Percentiles rank a stretch among this genome's conserved stretches.
These are phyloP conservation scores for Neospora caninum DNA, from an alignment of 169 alveolate species.

Conservation along the genomic window DNA sequence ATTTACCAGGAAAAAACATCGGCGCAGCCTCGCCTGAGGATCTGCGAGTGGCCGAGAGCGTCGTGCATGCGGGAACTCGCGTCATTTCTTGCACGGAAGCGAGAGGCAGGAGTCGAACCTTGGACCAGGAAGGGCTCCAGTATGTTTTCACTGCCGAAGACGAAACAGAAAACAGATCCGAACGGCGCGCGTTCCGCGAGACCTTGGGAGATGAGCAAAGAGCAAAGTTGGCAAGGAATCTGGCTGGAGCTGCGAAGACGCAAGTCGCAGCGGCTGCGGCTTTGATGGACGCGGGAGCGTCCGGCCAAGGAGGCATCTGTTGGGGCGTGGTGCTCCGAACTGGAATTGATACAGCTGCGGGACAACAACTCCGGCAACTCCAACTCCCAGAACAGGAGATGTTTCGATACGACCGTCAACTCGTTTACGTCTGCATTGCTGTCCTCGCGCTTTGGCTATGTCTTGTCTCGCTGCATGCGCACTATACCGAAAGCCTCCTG, in stretches of 20 bases:
- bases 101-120: background rate
- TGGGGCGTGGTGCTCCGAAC: constrained; percentile 51
- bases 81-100: constrained; percentile 19
- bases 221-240: background rate
- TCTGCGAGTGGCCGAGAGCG: background rate
- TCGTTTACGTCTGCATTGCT: background rate
- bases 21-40: background rate
- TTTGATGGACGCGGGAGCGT: constrained; percentile 23
- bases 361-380: constrained; percentile 52
- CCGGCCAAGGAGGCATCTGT: constrained; percentile 29
- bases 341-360: constrained; percentile 14
- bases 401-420: background rate
- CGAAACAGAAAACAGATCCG: background rate
- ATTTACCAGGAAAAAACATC: background rate
- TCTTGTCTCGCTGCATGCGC: constrained; percentile 19
- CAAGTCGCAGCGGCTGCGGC: background rate
- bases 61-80: constrained; percentile 7
- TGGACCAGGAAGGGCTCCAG: background rate
- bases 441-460: background rate
- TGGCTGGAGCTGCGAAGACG: background rate
- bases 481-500: background rate
- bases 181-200: background rate
- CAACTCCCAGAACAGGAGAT: background rate
- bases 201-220: background rate
- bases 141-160: background rate